These are phyloP conservation scores for Pascua guehoae DNA, from an alignment of 1,284 basidiomycete genomes.

Conservation along the genomic window DNA sequence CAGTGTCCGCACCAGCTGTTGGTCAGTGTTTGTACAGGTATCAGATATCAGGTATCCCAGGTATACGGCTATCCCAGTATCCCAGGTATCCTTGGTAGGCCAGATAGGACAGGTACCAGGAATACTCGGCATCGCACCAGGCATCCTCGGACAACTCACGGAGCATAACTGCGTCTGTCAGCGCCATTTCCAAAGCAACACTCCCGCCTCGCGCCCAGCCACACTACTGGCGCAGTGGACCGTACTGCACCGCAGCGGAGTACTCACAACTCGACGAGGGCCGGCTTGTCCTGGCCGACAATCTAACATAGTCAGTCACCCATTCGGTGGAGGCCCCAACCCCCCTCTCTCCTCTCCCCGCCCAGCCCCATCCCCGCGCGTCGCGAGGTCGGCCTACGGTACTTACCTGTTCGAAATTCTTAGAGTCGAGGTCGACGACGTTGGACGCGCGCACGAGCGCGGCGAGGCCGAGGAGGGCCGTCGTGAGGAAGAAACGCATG, in stretches of 20 bases:
- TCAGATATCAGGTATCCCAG: no score
- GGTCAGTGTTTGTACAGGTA: conserved; percentile 3
- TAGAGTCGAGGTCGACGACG: conserved; percentile 69
- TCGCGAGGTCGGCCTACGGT: background rate
- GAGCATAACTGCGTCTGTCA: conserved; percentile 37
- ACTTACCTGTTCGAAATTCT: conserved; percentile 67
- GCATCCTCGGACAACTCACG: conserved; percentile 28
- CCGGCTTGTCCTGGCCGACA: conserved; percentile 72
- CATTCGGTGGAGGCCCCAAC: background rate
- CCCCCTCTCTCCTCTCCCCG: background rate
- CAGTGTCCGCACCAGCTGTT: conserved; percentile 52
- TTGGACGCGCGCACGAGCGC: conserved; percentile 62
- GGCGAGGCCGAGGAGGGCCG: conserved; percentile 55
- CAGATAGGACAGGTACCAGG: no score
- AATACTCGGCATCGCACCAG: no score
- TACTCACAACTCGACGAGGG: conserved; percentile 82
- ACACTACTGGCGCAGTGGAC: no score
- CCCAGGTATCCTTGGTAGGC: no score
- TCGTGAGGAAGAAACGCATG: conserved; percentile 63
- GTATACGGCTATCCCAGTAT: background rate
- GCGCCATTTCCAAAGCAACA: background rate
- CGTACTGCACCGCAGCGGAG: background rate
- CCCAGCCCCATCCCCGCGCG: background rate
- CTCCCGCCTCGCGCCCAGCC: no score
- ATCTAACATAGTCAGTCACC: conserved; percentile 18